Conservation (phyloP, 2,329 filamentous ascomycete species). For the Tolypocladium tundrense region DNA sequence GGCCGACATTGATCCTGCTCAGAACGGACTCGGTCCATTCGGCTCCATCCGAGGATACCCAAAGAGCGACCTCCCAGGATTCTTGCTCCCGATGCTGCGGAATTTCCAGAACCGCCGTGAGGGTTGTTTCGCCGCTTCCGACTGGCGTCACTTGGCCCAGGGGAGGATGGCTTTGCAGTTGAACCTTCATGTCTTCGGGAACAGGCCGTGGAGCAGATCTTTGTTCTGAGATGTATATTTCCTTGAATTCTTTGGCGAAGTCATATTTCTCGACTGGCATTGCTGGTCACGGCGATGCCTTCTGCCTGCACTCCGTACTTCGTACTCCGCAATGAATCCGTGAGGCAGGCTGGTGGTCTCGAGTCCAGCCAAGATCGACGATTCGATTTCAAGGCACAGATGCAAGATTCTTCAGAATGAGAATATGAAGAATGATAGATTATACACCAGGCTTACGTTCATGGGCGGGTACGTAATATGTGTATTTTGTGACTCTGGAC, state of each 20-base stretch:
- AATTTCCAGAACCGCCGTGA: conserved; percentile 63
- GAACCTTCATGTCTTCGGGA: conserved; percentile 23
- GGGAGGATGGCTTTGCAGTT: conserved; percentile 51
- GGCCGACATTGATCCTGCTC: conserved; percentile 9
- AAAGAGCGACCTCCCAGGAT: conserved; percentile 64
- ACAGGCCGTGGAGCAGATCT: conserved; percentile 17
- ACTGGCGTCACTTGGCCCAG: conserved; percentile 64
- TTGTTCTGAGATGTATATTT: conserved; percentile 26
- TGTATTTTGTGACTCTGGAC: not conserved
- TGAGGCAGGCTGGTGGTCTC: not conserved
- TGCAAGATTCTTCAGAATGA: not conserved
- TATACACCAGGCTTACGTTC: not conserved
- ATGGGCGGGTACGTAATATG: not conserved
- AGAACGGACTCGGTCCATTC: conserved; percentile 45
- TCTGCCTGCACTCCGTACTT: not conserved
- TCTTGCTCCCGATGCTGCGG: conserved; percentile 41
- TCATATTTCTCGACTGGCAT: conserved; percentile 20
- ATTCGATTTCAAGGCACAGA: not conserved
- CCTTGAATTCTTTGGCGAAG: conserved; percentile 25
- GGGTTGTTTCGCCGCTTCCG: conserved; percentile 34
- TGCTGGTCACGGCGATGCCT: not conserved
- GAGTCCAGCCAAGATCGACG: not conserved
- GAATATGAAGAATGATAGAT: not conserved
- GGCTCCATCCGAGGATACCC: conserved; percentile 52
- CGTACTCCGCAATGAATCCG: not conserved